These are phyloP conservation scores for Penicillium brevicompactum DNA, from an alignment of 2,329 filamentous ascomycete genomes.

Conservation along the genomic window DNA sequence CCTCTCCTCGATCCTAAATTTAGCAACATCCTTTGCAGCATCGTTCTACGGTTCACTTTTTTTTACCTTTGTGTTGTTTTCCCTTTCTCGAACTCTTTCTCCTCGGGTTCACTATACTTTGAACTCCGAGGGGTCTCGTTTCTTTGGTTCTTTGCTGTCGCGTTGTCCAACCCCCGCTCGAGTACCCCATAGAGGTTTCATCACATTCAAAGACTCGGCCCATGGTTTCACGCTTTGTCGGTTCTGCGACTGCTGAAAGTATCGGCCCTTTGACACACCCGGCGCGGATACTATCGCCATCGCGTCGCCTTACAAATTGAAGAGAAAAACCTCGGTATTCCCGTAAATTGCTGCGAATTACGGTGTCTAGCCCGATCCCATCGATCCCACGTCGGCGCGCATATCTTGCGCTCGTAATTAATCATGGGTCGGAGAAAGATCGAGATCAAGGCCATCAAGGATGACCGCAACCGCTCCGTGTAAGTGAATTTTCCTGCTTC, in stretches of 20 bases:
- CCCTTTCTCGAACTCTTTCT: slow-evolving; percentile 1
- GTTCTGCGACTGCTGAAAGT: neutral
- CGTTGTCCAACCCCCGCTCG: slow-evolving; percentile 8
- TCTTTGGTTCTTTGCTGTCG: slow-evolving; percentile 4
- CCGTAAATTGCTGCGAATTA: slow-evolving; percentile 1
- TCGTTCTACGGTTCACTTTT: slow-evolving; percentile 17
- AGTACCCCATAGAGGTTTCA: slow-evolving; percentile 2
- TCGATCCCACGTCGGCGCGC: slow-evolving; percentile 5
- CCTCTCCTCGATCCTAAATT: slow-evolving; percentile 27
- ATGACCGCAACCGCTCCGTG: slow-evolving; percentile 97
- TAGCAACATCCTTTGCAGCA: slow-evolving; percentile 33
- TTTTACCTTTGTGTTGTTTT: slow-evolving; percentile 3
- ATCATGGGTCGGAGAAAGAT: slow-evolving; percentile 97
- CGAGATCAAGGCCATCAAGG: slow-evolving; percentile 99
- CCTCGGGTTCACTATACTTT: slow-evolving; percentile 6
- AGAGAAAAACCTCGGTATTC: slow-evolving; percentile 1
- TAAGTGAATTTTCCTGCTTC: slow-evolving; percentile 56
- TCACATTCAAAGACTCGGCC: slow-evolving; percentile 1
- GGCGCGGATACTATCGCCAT: neutral
- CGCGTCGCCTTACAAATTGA: slow-evolving; percentile 6
- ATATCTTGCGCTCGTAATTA: slow-evolving; percentile 14
- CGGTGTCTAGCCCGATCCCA: neutral
- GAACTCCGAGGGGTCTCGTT: slow-evolving; percentile 7
- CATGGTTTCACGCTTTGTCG: slow-evolving; percentile 4
- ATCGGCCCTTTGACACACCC: too few relatives aligned